Percentiles rank a stretch among this genome's conserved stretches.
phyloP scores from a whole-genome alignment of 148 eudicot genomes.

The Rhododendron williamsianum region DNA sequence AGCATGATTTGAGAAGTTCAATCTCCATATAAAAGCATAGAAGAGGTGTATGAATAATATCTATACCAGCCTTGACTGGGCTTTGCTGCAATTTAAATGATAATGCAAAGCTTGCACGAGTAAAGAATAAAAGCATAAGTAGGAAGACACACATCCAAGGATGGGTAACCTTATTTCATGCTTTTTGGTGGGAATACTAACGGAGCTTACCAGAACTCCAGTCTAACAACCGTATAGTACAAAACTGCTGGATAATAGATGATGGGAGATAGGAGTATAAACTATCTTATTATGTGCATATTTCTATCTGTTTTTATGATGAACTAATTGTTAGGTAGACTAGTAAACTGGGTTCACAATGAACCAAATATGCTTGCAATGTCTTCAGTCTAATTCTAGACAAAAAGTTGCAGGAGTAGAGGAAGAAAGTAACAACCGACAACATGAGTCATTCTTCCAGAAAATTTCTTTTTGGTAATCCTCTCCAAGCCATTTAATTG shows the following conservation, averaged over 20 bases:
- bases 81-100: background rate
- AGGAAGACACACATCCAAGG: background rate
- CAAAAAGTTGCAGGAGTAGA: background rate
- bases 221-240: background rate
- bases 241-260: background rate
- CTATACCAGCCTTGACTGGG: background rate
- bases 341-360: background rate
- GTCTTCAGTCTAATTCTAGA: background rate
- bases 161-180: background rate
- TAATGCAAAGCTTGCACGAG: background rate
- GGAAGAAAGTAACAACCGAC: background rate
- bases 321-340: background rate
- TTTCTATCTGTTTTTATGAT: background rate
- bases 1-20: slow-evolving; percentile 7
- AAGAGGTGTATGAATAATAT: background rate
- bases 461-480: background rate
- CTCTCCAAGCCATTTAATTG: background rate
- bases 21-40: background rate
- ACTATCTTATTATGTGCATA: background rate
- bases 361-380: background rate
- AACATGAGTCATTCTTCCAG: background rate
- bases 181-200: background rate
- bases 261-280: background rate
- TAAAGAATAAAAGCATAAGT: background rate
- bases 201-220: background rate